Evolutionary conservation across 2,329 filamentous ascomycete genomes (phyloP).

Genomic region (Phaeophleospora eucalypticola): DNA sequence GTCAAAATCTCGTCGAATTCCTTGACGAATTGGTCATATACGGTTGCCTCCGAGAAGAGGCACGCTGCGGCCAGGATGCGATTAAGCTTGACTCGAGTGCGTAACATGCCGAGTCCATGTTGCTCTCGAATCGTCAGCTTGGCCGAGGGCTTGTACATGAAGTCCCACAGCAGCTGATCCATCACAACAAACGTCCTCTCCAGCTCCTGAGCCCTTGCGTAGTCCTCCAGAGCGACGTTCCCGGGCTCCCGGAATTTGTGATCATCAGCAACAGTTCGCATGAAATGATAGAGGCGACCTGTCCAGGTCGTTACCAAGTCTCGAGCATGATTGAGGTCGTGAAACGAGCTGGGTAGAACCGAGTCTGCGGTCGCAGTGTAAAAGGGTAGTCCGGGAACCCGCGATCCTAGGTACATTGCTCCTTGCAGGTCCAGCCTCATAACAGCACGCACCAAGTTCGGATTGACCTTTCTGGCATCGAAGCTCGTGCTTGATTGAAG

Average conservation of each 20-base stretch:
- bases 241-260: conserved; percentile 25
- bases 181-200: conserved; percentile 24
- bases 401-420: conserved; percentile 24
- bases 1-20: conserved; percentile 31
- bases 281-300: conserved; percentile 28
- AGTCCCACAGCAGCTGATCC: conserved; percentile 27
- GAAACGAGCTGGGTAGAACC: conserved; percentile 22
- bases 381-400: conserved; percentile 29
- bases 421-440: conserved; percentile 32
- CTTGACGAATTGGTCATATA: conserved; percentile 25
- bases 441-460: conserved; percentile 26
- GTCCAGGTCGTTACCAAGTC: conserved; percentile 29
- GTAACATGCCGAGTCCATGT: conserved; percentile 28
- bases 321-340: conserved; percentile 28
- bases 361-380: conserved; percentile 26
- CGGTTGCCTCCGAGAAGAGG: conserved; percentile 25
- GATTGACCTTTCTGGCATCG: conserved; percentile 26
- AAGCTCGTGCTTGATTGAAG: conserved; percentile 21
- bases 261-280: conserved; percentile 26
- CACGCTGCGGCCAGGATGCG: conserved; percentile 26
- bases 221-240: conserved; percentile 25
- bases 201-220: conserved; percentile 27
- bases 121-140: conserved; percentile 28
- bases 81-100: conserved; percentile 28
- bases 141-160: conserved; percentile 28